Base-by-base conservation (phyloP, 805 yeast species). In the Cyberlindnera veronae region DNA sequence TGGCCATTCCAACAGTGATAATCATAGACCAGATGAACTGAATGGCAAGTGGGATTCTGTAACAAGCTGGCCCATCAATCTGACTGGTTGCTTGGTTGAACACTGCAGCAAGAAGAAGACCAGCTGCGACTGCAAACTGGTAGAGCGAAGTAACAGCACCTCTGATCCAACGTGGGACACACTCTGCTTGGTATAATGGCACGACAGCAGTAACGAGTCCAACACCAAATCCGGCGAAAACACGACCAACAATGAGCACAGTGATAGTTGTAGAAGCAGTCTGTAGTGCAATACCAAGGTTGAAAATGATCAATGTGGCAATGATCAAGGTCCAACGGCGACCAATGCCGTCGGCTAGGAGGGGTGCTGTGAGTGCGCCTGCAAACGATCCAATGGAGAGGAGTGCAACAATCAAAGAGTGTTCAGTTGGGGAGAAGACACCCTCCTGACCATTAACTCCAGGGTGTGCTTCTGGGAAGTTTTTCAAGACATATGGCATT, bases 141-240 rank as follows among this genome's bases (percentile, higher is more conserved):
- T 82, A 85, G 42, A 84, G 74, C 39, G 84, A 77, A 35, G 84
- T 88, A 45, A 82, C 70, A n/a, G 88, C 76, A 50, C 95, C 95
- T 65, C 95, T 72, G 36, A 84, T 75, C 71, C 83, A 79, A 53
- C 74, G 78, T 22, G 93, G 93, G n/a, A 87, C 75, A 24, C 84
- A 80, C 61, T 84, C 95, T 19, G 90, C 82, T 65, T 82, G 86
- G 58, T 83, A 84, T 45, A 84, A 62, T 17, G 90, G 87, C 26
- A 84, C 81, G 45, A 78, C 70, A 19, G 89, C 82, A 21, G 90
- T 79, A 18, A 83, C 68, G 22, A 77, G 69, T 45, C 93, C 93
- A 44, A 84, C 84, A 34, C 88, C 84, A 7, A 79, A 46, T 19
- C 90, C 93, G 16, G 84, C 79, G 46, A 84, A 64, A 22, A 75